Evolutionary conservation across 192 early-diverging fungal genomes (phyloP).

Genomic region (Umbelopsis ramanniana): DNA sequence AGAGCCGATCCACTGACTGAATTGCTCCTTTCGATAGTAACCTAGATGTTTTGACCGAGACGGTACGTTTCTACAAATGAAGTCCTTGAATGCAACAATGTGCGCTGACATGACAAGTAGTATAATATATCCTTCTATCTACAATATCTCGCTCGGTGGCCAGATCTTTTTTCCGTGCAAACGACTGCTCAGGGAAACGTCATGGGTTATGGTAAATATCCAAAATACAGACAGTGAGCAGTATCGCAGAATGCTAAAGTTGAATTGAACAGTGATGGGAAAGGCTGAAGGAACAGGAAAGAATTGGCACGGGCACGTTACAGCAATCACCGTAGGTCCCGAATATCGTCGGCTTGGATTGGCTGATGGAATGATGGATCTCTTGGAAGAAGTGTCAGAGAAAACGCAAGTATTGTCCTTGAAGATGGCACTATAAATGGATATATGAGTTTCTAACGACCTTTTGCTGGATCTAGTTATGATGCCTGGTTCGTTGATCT

Average conservation of each 20-base stretch:
- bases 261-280: constrained; percentile 73
- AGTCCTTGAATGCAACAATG: neutral
- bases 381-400: constrained; percentile 90
- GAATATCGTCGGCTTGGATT: constrained; percentile 93
- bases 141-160: constrained; percentile 91
- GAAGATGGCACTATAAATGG: too few species aligned
- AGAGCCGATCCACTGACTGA: neutral
- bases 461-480: constrained; percentile 51
- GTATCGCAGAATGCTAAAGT: neutral
- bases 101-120: constrained; percentile 40
- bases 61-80: constrained; percentile 52
- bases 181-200: constrained; percentile 66
- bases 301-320: constrained; percentile 98
- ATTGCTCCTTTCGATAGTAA: constrained; percentile 58
- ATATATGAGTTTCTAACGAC: too few species aligned
- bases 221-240: neutral
- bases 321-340: constrained; percentile 95
- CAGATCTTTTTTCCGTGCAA: constrained; percentile 89
- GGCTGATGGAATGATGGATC: constrained; percentile 85
- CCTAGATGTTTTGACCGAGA: constrained; percentile 93
- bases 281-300: constrained; percentile 90
- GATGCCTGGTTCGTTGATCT: constrained; percentile 94
- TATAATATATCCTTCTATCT: constrained; percentile 96
- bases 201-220: constrained; percentile 84
- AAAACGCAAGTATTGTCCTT: constrained; percentile 57